Conservation (phyloP, 2,329 filamentous ascomycete species). For the Fusarium ramigenum region DNA sequence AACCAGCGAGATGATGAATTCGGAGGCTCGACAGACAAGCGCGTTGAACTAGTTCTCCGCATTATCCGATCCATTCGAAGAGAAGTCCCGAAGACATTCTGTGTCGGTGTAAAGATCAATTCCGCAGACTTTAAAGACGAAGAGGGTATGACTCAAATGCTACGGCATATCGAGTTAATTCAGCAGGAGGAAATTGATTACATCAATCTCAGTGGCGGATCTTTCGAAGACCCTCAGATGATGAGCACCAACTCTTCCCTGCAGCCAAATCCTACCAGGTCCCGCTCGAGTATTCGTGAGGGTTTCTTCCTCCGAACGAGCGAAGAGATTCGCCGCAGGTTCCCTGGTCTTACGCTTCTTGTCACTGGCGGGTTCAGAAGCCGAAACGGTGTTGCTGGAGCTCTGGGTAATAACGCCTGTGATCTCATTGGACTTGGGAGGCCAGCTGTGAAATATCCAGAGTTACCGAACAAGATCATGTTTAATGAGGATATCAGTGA, state of each 20-base stretch:
- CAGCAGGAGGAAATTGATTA: neutral
- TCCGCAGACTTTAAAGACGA: neutral
- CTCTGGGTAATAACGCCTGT: neutral
- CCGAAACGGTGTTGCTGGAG: neutral
- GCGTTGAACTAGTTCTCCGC: neutral
- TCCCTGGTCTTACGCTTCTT: neutral
- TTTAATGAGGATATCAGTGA: accelerated
- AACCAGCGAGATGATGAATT: neutral
- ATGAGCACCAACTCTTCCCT: neutral
- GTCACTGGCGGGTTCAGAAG: neutral
- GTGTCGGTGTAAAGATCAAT: neutral
- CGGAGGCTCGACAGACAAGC: neutral
- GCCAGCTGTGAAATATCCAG: neutral
- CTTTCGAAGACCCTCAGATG: neutral
- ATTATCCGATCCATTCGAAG: neutral
- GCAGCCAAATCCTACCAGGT: accelerated
- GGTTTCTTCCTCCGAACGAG: neutral
- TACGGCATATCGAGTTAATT: neutral
- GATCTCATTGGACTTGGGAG: neutral
- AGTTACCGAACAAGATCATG: neutral
- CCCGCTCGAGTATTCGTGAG: accelerated
- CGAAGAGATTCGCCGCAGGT: neutral
- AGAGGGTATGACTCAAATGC: neutral
- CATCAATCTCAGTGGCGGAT: neutral
- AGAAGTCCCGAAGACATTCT: neutral